These are phyloP conservation scores for Botrytis porri DNA, from an alignment of 2,329 filamentous ascomycete species.

Conservation along the genomic window DNA sequence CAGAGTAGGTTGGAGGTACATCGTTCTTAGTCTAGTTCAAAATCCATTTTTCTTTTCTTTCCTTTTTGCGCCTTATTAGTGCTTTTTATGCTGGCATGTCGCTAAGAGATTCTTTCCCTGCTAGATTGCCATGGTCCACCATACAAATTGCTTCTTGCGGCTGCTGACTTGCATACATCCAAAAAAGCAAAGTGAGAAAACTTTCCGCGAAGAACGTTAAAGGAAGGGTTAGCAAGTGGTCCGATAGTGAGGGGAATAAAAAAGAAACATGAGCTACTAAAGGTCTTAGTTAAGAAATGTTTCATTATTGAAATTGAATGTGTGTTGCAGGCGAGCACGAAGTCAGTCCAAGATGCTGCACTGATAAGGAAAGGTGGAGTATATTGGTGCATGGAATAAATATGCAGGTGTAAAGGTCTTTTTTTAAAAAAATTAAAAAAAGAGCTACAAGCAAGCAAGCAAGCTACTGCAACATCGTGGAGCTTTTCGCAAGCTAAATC, in stretches of 20 bases:
- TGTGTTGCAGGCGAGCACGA: neutral
- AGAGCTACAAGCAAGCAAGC: neutral
- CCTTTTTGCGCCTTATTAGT: neutral
- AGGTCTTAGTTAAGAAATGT: neutral
- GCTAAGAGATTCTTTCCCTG: neutral
- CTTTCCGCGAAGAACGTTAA: neutral
- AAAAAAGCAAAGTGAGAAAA: neutral
- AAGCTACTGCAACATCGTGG: constrained; percentile 2
- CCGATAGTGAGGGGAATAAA: neutral
- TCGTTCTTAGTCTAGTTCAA: neutral
- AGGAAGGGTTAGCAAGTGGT: neutral
- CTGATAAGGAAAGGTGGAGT: constrained; percentile 10
- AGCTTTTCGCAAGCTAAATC: neutral
- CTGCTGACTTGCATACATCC: constrained; percentile 16
- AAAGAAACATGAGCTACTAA: neutral
- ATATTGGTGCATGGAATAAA: neutral
- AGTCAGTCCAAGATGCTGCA: constrained; percentile 8
- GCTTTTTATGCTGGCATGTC: neutral
- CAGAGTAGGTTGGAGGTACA: neutral
- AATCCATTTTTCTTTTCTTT: neutral
- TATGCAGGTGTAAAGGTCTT: constrained; percentile 8
- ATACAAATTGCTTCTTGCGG: neutral
- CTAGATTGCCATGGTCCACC: neutral
- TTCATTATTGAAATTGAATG: neutral
- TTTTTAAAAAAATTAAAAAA: neutral